A percentile compares a stretch with the other conserved stretches of the same genome.
phyloP scores from a whole-genome alignment of 371 early-diverging fungal species.

The Choanephora cucurbitarum region DNA sequence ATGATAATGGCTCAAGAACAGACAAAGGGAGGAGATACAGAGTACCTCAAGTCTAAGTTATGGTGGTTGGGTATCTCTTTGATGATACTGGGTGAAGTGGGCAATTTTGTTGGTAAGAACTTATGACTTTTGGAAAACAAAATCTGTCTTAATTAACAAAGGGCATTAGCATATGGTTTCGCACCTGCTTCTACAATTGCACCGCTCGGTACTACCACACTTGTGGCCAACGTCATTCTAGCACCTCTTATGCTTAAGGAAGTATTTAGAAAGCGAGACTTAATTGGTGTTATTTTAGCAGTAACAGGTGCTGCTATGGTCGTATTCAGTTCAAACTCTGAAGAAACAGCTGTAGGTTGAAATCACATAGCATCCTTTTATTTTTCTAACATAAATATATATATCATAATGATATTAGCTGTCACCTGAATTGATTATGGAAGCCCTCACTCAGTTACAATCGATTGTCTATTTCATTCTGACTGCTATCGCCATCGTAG shows the following conservation, averaged over 20 bases:
- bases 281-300: conserved; percentile 70
- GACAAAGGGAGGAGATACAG: conserved; percentile 36
- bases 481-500: conserved; percentile 39
- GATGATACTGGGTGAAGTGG: conserved; percentile 76
- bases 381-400: neutral
- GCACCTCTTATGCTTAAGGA: conserved; percentile 76
- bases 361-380: neutral
- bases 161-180: conserved; percentile 68
- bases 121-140: no score
- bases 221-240: conserved; percentile 72
- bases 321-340: conserved; percentile 64
- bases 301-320: conserved; percentile 71
- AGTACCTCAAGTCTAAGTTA: conserved; percentile 60
- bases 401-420: conserved; percentile 34
- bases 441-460: conserved; percentile 58
- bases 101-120: conserved; percentile 55
- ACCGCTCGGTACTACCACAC: conserved; percentile 77
- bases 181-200: conserved; percentile 82
- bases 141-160: neutral
- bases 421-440: conserved; percentile 63
- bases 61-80: conserved; percentile 79
- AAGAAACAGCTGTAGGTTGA: conserved; percentile 56
- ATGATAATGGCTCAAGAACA: conserved; percentile 51
- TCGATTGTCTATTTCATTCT: conserved; percentile 63
- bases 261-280: conserved; percentile 63